Percentiles rank a stretch among this genome's conserved stretches.
Conservation (phyloP, 1,139 yeast species). For the Magnusiomyces fungicola region DNA sequence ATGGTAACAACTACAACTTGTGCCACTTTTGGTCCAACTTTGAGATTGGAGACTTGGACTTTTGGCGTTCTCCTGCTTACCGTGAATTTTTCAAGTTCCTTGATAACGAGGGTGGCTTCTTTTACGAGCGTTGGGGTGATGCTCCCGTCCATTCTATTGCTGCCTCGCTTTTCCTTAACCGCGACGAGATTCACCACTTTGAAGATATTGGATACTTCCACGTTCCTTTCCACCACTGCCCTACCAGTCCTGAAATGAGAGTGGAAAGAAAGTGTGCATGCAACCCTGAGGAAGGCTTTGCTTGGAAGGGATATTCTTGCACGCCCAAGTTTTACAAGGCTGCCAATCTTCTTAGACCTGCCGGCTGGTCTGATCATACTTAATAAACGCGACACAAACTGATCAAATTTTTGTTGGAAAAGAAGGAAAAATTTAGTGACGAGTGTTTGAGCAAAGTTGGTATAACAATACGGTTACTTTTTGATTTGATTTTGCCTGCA, state of each 20-base stretch:
- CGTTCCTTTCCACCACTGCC: constrained; percentile 43
- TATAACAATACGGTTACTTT: too few relatives aligned
- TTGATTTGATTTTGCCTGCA: too few relatives aligned
- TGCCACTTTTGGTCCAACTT: constrained; percentile 90
- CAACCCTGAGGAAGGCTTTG: constrained; percentile 61
- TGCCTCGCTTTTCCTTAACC: constrained; percentile 64
- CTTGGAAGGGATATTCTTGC: constrained; percentile 73
- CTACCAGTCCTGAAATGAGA: constrained; percentile 23
- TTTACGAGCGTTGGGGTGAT: constrained; percentile 91
- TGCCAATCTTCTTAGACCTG: background rate
- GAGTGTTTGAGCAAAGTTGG: too few relatives aligned
- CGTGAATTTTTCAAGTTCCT: constrained; percentile 58
- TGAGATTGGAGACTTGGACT: constrained; percentile 65
- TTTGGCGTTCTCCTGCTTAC: constrained; percentile 71
- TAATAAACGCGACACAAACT: too few relatives aligned
- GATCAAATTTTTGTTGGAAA: too few relatives aligned
- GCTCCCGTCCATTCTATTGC: constrained; percentile 89
- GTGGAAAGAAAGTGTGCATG: constrained; percentile 57
- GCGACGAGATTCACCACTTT: constrained; percentile 64
- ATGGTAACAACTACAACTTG: constrained; percentile 50
- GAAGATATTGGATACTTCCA: constrained; percentile 81
- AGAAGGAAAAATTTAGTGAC: too few relatives aligned
- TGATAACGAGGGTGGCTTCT: constrained; percentile 79
- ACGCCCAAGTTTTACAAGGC: constrained; percentile 53
- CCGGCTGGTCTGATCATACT: constrained; percentile 3